A percentile compares a stretch with the other conserved stretches of the same genome.
Evolutionary conservation across 495 filamentous ascomycete genomes (phyloP).

Genomic region (Trichoderma asperelloides): DNA sequence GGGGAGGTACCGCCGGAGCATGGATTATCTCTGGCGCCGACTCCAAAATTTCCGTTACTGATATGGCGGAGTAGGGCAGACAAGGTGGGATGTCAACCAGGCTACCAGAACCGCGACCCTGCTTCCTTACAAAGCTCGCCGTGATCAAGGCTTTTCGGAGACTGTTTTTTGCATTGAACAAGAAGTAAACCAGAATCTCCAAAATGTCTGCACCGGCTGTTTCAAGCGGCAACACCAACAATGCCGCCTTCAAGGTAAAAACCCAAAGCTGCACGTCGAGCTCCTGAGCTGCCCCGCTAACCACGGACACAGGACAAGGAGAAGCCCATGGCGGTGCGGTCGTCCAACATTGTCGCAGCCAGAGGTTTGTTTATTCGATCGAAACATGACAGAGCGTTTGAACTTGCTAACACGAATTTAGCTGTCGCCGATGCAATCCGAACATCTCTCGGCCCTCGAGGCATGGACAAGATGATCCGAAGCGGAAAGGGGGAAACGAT

Average conservation of each 20-base stretch:
- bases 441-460: constrained; percentile 53
- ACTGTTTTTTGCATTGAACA: constrained; percentile 10
- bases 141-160: constrained; percentile 7
- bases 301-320: constrained; percentile 70
- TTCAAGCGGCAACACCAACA: constrained; percentile 46
- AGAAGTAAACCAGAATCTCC: constrained; percentile 17
- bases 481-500: constrained; percentile 93
- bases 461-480: constrained; percentile 99
- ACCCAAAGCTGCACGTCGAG: constrained; percentile 10
- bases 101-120: constrained; percentile 7
- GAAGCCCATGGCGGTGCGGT: constrained; percentile 94
- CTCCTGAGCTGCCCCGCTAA: constrained; percentile 30
- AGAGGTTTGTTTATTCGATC: constrained; percentile 49
- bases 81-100: constrained; percentile 11
- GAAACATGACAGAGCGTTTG: neutral
- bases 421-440: constrained; percentile 95
- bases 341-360: constrained; percentile 91
- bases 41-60: constrained; percentile 9
- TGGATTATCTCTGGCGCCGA: constrained; percentile 10
- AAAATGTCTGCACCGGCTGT: constrained; percentile 59
- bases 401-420: constrained; percentile 21
- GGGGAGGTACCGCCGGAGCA: constrained; percentile 7
- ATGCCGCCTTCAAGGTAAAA: constrained; percentile 72
- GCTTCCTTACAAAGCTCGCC: constrained; percentile 6
- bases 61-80: constrained; percentile 17